These are phyloP conservation scores for Dactylis glomerata DNA, from an alignment of 176 grass and related monocot genomes.

Conservation along the genomic window DNA sequence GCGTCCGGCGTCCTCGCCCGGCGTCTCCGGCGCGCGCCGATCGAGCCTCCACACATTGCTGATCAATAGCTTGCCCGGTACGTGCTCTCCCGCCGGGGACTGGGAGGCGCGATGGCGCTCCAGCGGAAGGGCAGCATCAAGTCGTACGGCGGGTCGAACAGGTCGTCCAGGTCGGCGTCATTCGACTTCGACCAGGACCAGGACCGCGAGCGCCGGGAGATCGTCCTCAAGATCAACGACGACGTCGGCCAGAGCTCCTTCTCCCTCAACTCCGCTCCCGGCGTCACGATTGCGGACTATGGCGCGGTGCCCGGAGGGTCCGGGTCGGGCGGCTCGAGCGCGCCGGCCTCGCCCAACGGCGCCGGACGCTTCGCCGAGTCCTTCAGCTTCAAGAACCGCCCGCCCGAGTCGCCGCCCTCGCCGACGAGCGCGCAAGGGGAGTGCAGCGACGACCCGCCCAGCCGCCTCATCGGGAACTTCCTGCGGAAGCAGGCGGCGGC, in stretches of 20 bases:
- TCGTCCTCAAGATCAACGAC: constrained; percentile 84
- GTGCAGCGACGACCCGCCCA: constrained; percentile 64
- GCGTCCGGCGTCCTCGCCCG: neutral
- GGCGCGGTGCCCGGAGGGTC: neutral
- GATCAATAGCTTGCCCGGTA: constrained; percentile 3
- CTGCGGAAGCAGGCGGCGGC: constrained; percentile 56
- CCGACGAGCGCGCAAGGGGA: constrained; percentile 24
- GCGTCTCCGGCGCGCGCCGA: neutral
- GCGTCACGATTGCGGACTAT: neutral
- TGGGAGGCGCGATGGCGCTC: constrained; percentile 27
- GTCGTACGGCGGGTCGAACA: constrained; percentile 26
- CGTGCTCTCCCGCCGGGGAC: neutral
- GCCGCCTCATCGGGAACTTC: constrained; percentile 71
- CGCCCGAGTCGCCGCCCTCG: constrained; percentile 12
- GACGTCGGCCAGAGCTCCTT: constrained; percentile 18
- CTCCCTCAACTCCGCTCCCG: neutral
- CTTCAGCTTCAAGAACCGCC: constrained; percentile 68
- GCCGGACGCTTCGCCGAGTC: constrained; percentile 22
- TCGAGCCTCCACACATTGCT: neutral
- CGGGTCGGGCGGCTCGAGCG: constrained; percentile 15
- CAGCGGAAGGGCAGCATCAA: constrained; percentile 32
- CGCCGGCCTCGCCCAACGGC: constrained; percentile 9
- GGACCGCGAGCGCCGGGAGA: constrained; percentile 47
- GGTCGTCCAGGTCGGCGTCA: constrained; percentile 36
- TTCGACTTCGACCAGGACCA: constrained; percentile 50